These are phyloP conservation scores for Chenopodium quinoa DNA, from an alignment of 148 eudicot genomes.

Conservation along the genomic window DNA sequence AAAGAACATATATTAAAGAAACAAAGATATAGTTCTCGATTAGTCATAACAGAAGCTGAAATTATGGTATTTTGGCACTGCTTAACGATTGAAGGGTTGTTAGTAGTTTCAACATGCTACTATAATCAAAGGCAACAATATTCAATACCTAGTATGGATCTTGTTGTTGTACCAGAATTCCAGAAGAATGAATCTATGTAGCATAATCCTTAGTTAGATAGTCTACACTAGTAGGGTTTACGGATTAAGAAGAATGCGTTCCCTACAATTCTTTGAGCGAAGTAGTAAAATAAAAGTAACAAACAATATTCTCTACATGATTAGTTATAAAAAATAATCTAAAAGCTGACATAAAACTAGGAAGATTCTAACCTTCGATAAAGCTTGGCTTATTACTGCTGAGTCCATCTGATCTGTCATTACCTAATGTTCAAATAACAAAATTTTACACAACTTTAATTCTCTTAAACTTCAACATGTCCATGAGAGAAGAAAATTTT, in stretches of 20 bases:
- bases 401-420: constrained; percentile 31
- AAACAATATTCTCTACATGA: background rate
- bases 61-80: too few species aligned
- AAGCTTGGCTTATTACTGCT: constrained; percentile 24
- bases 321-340: background rate
- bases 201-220: background rate
- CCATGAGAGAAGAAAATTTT: background rate
- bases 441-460: constrained; percentile 17
- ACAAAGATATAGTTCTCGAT: background rate
- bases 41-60: background rate
- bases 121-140: background rate
- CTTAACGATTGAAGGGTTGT: background rate
- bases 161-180: background rate
- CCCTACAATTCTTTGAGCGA: background rate
- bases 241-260: background rate
- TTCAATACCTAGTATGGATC: background rate
- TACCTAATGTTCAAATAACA: constrained; percentile 16
- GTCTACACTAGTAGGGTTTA: background rate
- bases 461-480: constrained; percentile 1
- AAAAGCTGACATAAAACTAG: background rate
- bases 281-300: background rate
- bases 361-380: constrained; percentile 34
- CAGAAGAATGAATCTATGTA: background rate
- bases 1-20: background rate
- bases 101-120: background rate